phyloP scores from a whole-genome alignment of 495 filamentous ascomycete genomes.

The Aspergillus affinis region DNA sequence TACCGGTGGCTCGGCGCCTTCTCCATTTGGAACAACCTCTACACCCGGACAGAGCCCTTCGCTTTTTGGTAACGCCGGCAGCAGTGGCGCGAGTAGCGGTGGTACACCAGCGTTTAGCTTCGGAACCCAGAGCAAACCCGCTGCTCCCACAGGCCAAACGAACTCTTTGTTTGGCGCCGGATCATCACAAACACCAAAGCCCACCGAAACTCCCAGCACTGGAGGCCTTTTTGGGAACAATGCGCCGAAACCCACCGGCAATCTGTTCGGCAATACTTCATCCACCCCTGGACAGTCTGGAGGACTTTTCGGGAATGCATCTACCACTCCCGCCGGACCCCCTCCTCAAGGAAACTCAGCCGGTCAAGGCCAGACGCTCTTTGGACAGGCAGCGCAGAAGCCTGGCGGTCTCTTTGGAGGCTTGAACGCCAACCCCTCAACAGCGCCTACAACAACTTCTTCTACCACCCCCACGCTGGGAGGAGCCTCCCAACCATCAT shows the following conservation, averaged over 20 bases:
- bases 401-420: slow-evolving; percentile 35
- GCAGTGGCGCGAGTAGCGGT: slow-evolving; percentile 13
- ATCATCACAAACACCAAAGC: slow-evolving; percentile 39
- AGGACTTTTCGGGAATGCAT: slow-evolving; percentile 43
- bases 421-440: slow-evolving; percentile 23
- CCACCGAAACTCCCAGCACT: slow-evolving; percentile 34
- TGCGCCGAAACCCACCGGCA: slow-evolving; percentile 24
- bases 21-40: slow-evolving; percentile 34
- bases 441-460: slow-evolving; percentile 23
- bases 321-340: slow-evolving; percentile 65
- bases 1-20: slow-evolving; percentile 33
- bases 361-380: slow-evolving; percentile 27
- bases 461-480: slow-evolving; percentile 23
- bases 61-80: slow-evolving; percentile 35
- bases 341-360: slow-evolving; percentile 45
- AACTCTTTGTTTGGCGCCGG: slow-evolving; percentile 29
- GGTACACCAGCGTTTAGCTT: slow-evolving; percentile 44
- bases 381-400: slow-evolving; percentile 34
- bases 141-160: slow-evolving; percentile 25
- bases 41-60: slow-evolving; percentile 26
- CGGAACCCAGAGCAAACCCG: slow-evolving; percentile 30
- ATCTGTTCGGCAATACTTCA: slow-evolving; percentile 40
- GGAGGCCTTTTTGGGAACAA: slow-evolving; percentile 51
- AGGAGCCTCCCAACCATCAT: slow-evolving; percentile 30
- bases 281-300: slow-evolving; percentile 42